A percentile compares a stretch with the other conserved stretches of the same genome.
These are phyloP conservation scores for Phaeotremella skinneri DNA, from an alignment of 768 basidiomycete genomes.

Conservation along the genomic window DNA sequence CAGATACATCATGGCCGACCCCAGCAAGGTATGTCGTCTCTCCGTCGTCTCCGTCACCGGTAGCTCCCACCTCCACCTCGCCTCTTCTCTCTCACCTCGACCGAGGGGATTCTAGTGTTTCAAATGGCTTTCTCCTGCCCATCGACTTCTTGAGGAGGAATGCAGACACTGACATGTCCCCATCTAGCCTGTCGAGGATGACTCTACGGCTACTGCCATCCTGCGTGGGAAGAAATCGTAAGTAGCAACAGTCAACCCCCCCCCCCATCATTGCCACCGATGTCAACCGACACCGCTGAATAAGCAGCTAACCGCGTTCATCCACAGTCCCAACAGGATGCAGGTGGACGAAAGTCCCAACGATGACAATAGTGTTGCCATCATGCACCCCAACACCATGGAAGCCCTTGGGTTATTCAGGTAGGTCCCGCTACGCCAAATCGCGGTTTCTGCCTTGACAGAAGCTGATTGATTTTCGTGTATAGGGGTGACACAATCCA, in stretches of 20 bases:
- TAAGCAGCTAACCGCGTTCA: conserved; percentile 14
- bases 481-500: conserved; percentile 67
- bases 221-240: conserved; percentile 97
- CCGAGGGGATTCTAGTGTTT: too few species aligned
- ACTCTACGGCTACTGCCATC: conserved; percentile 79
- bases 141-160: too few species aligned
- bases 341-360: conserved; percentile 91
- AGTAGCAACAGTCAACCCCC: conserved; percentile 42
- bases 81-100: background rate
- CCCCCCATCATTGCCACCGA: conserved; percentile 1
- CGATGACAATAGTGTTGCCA: conserved; percentile 99
- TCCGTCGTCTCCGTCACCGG: background rate
- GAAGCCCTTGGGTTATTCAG: conserved; percentile 88
- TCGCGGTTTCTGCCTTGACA: background rate
- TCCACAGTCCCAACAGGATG: conserved; percentile 83
- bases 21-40: background rate
- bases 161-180: conserved; percentile 1
- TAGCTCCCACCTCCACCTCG: background rate
- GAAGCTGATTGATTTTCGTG: background rate
- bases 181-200: conserved; percentile 35
- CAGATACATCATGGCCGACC: conserved; percentile 4
- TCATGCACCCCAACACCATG: conserved; percentile 94
- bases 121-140: background rate
- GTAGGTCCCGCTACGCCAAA: conserved; percentile 19
- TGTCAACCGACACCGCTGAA: conserved; percentile 16